phyloP scores from a whole-genome alignment of 164 flowering plant genomes.

The Cinnamomum chago region DNA sequence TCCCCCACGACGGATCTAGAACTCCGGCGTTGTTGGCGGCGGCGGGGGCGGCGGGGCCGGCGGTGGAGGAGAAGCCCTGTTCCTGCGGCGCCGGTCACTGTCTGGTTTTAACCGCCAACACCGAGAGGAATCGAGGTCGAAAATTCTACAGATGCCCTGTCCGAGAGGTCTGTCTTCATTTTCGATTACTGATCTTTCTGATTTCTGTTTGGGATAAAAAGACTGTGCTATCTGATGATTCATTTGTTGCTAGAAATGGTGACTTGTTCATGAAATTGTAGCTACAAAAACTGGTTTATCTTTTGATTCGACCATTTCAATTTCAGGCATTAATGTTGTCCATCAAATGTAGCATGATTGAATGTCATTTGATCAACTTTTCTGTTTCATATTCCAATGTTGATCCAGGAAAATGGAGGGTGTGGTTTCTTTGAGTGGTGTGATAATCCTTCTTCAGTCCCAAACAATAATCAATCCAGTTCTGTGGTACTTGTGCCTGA shows the following conservation, averaged over 20 bases:
- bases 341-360: background rate
- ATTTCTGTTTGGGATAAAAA: too few relatives aligned
- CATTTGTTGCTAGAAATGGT: background rate
- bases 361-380: background rate
- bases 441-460: slow-evolving; percentile 26
- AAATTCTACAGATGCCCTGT: slow-evolving; percentile 40
- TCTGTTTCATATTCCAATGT: background rate
- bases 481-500: slow-evolving; percentile 25
- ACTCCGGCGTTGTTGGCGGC: background rate
- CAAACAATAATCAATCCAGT: slow-evolving; percentile 4
- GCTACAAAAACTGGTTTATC: too few relatives aligned
- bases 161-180: slow-evolving; percentile 24
- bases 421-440: slow-evolving; percentile 57
- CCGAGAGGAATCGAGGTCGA: slow-evolving; percentile 39
- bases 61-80: slow-evolving; percentile 31
- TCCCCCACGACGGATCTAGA: background rate
- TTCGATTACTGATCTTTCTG: background rate
- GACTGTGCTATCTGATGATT: background rate
- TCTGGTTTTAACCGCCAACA: slow-evolving; percentile 37
- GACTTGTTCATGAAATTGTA: too few relatives aligned
- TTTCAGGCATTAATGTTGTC: background rate
- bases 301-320: too few relatives aligned
- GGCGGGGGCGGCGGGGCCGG: too few relatives aligned
- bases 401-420: slow-evolving; percentile 50
- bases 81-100: slow-evolving; percentile 37